Percentiles rank a stretch among this genome's conserved stretches.
Evolutionary conservation across 2,329 filamentous ascomycete species (phyloP).

Genomic region (Microdochium bolleyi): DNA sequence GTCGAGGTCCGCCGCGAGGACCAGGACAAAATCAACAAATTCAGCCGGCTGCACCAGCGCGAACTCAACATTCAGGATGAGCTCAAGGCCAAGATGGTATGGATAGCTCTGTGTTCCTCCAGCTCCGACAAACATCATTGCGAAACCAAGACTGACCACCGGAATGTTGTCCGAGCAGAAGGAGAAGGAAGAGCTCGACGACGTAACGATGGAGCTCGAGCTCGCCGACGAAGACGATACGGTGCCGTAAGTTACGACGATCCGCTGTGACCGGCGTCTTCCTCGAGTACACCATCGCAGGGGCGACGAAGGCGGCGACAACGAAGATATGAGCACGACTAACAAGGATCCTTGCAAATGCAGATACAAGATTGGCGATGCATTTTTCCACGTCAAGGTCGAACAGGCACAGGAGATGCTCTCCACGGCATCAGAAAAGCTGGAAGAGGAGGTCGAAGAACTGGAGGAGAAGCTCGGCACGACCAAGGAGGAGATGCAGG

Average conservation of each 20-base stretch:
- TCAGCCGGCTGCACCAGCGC: constrained; percentile 87
- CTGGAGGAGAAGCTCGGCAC: constrained; percentile 70
- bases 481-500: constrained; percentile 78
- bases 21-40: constrained; percentile 97
- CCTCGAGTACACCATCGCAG: not conserved
- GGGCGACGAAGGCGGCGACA: not conserved
- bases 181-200: constrained; percentile 96
- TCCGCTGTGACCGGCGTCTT: not conserved
- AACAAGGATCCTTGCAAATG: not conserved
- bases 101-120: constrained; percentile 15
- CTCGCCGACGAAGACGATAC: constrained; percentile 91
- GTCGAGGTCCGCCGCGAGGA: constrained; percentile 93
- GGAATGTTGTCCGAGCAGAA: constrained; percentile 50
- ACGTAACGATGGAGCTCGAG: constrained; percentile 84
- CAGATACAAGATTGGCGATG: constrained; percentile 95
- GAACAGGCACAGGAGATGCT: constrained; percentile 84
- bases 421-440: constrained; percentile 56
- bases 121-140: not conserved
- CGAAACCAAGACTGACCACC: constrained; percentile 5
- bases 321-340: not conserved
- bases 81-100: constrained; percentile 68
- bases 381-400: constrained; percentile 82
- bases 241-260: constrained; percentile 61
- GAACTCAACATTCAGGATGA: constrained; percentile 74
- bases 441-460: constrained; percentile 67